These are phyloP conservation scores for Arabis alpina DNA, from an alignment of 345 rosid genomes.

Conservation along the genomic window DNA sequence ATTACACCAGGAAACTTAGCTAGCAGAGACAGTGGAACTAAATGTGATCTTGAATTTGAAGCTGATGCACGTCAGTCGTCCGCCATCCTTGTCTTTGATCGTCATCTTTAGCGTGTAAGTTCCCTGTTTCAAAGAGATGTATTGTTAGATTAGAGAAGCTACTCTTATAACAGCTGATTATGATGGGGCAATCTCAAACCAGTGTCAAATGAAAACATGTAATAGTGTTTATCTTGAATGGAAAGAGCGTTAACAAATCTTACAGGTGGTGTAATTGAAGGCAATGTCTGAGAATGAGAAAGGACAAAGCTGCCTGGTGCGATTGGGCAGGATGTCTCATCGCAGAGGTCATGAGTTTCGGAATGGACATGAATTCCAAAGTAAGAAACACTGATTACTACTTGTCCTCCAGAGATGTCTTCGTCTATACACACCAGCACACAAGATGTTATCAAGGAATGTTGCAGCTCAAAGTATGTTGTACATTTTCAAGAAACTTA, in stretches of 20 bases:
- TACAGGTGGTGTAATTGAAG: conserved; percentile 65
- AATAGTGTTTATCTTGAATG: too few species aligned
- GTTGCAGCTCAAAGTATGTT: neutral
- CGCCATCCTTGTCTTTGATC: conserved; percentile 48
- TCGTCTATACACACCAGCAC: conserved; percentile 40
- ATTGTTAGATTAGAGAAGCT: conserved; percentile 4
- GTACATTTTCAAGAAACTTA: neutral
- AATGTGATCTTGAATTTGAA: conserved; percentile 48
- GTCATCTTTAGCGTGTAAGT: conserved; percentile 61
- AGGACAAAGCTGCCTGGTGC: conserved; percentile 60
- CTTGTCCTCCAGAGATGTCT: conserved; percentile 57
- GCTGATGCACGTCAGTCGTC: conserved; percentile 60
- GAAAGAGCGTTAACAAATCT: conserved; percentile 28
- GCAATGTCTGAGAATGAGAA: conserved; percentile 65
- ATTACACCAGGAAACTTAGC: conserved; percentile 19
- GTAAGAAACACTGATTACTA: conserved; percentile 55
- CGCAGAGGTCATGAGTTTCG: conserved; percentile 64
- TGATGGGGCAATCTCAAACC: neutral
- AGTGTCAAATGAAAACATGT: too few species aligned
- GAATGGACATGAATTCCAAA: conserved; percentile 54
- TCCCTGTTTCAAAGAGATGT: conserved; percentile 50
- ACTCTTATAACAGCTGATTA: neutral
- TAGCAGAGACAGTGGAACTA: conserved; percentile 22
- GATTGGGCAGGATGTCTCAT: conserved; percentile 61
- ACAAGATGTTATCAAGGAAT: conserved; percentile 7